A percentile compares a stretch with the other conserved stretches of the same genome.
These are phyloP conservation scores for Argentina anserina DNA, from an alignment of 306 rosid genomes.

Conservation along the genomic window DNA sequence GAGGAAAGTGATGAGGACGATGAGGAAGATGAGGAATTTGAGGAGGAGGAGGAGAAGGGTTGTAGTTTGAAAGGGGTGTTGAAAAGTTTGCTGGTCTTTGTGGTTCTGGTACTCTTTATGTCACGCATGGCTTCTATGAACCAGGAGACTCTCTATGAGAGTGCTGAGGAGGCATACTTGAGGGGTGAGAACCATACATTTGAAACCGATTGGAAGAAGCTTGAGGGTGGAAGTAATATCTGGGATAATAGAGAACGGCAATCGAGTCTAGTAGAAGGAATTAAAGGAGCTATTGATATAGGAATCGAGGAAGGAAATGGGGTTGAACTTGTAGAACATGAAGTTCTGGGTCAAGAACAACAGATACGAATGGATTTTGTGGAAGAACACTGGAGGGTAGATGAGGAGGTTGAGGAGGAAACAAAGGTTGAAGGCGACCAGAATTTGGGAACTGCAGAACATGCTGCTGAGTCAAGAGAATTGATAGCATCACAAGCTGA, in stretches of 20 bases:
- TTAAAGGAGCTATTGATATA: neutral
- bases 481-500: slow-evolving; percentile 10
- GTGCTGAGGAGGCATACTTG: slow-evolving; percentile 5
- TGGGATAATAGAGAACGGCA: slow-evolving; percentile 6
- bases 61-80: slow-evolving; percentile 27
- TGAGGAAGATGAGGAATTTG: slow-evolving; percentile 19
- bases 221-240: slow-evolving; percentile 9
- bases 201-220: slow-evolving; percentile 18
- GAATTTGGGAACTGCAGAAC: neutral
- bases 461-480: neutral
- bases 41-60: slow-evolving; percentile 19
- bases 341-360: too few relatives aligned
- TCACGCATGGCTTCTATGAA: slow-evolving; percentile 26
- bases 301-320: slow-evolving; percentile 9
- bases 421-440: slow-evolving; percentile 6
- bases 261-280: neutral
- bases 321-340: slow-evolving; percentile 6
- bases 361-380: neutral
- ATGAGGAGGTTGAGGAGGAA: slow-evolving; percentile 14
- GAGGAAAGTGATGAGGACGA: slow-evolving; percentile 24
- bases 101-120: slow-evolving; percentile 19
- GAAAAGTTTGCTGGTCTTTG: slow-evolving; percentile 15
- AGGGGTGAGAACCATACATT: slow-evolving; percentile 17
- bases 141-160: slow-evolving; percentile 10
- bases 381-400: neutral